Evolutionary conservation across 768 basidiomycete species (phyloP).

Genomic region (Clavulina sp.): DNA sequence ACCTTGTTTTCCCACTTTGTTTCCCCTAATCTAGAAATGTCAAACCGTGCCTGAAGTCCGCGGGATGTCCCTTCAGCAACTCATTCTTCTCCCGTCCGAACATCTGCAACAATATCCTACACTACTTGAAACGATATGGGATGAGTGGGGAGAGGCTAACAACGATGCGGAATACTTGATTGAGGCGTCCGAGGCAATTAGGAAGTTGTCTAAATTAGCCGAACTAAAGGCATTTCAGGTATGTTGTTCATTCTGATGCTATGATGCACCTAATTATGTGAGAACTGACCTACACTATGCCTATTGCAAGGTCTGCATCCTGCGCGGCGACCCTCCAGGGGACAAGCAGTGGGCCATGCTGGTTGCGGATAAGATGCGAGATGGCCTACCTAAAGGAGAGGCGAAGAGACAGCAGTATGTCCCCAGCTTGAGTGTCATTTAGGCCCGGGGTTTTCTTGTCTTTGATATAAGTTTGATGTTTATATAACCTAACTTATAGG

Average conservation of each 20-base stretch:
- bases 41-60: slow-evolving; percentile 36
- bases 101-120: slow-evolving; percentile 75
- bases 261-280: too few species aligned
- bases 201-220: slow-evolving; percentile 59
- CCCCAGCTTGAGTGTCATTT: too few species aligned
- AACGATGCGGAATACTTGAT: slow-evolving; percentile 65
- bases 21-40: slow-evolving; percentile 24
- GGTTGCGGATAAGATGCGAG: slow-evolving; percentile 47
- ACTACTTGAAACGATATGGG: slow-evolving; percentile 66
- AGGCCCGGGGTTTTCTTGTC: not conserved
- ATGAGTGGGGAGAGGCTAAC: slow-evolving; percentile 65
- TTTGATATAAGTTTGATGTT: too few species aligned
- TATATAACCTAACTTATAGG: not conserved
- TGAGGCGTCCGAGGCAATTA: slow-evolving; percentile 74
- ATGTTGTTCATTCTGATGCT: too few species aligned
- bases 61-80: slow-evolving; percentile 56
- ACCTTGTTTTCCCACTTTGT: not conserved
- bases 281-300: too few species aligned
- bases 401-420: slow-evolving; percentile 74
- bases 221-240: slow-evolving; percentile 81
- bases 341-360: slow-evolving; percentile 89
- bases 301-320: too few species aligned
- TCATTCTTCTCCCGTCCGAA: slow-evolving; percentile 61
- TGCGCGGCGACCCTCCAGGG: slow-evolving; percentile 59
- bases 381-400: slow-evolving; percentile 50